Base-by-base conservation (phyloP, 2,329 filamentous ascomycete genomes). In the Sphaerostilbella broomeana region DNA sequence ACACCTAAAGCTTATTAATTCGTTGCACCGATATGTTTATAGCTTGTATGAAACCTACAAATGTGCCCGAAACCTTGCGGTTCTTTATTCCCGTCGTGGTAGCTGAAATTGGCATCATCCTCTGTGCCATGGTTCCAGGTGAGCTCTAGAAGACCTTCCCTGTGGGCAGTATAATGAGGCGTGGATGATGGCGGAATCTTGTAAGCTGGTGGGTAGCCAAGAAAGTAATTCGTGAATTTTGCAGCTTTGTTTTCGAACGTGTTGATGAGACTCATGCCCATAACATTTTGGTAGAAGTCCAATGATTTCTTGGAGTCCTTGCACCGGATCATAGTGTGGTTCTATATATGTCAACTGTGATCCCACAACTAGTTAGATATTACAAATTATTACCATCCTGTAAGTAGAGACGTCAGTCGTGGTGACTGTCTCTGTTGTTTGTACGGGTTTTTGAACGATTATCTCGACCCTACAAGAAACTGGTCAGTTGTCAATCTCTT, bases 11-110 rank as follows among this genome's bases (percentile, higher is more conserved):
- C n/a, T n/a, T n/a, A n/a, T n/a, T n/a, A n/a, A n/a, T n/a, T n/a
- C n/a, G n/a, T n/a, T n/a, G n/a, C n/a, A n/a, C n/a, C n/a, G n/a
- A n/a, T n/a, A n/a, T n/a, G n/a, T n/a, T 18, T 2, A 1, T 12
- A 13, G 11, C 6, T 6, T 16, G 38, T 61, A 19, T 59, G 53
- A 11, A 6, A 31, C 77, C 67, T 62, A 84, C 87, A 94, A 46
- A 95, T 88, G 56, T 95, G 89, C 0, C 90, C 89, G 50, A 95
- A 97, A 1, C 92, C 92, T 61, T 95, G 88, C 1, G 90, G 90
- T 60, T 94, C 72, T 28, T 81, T 72, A 61, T 98, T 98, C 24
- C 92, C 92, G 52, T 94, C 81, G 64, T 98, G 90, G 60, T 98
- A 98, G 50, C 75, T 76, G 58, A 95, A 92, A 48, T 68, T 68